phyloP scores from a whole-genome alignment of 805 yeast genomes.

The Pichia deserticola region DNA sequence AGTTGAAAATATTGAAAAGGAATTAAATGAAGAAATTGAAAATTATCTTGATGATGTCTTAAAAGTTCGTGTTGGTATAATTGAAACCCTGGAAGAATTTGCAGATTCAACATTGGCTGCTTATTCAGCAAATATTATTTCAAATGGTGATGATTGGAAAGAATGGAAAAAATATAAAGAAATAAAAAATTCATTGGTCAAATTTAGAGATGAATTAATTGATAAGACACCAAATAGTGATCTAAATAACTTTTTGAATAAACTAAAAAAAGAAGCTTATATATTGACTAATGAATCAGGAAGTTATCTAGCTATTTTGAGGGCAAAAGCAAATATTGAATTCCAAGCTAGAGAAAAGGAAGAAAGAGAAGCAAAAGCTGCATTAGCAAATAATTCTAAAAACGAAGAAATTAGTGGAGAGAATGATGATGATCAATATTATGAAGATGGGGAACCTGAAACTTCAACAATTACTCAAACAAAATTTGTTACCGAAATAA shows the following conservation, averaged over 20 bases:
- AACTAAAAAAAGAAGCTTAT: slow-evolving; percentile 39
- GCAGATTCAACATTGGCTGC: slow-evolving; percentile 60
- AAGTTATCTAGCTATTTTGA: slow-evolving; percentile 47
- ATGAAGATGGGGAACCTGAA: slow-evolving; percentile 5
- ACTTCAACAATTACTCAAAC: slow-evolving; percentile 9
- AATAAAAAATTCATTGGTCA: slow-evolving; percentile 47
- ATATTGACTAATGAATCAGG: slow-evolving; percentile 53
- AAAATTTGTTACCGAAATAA: background rate
- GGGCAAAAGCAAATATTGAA: slow-evolving; percentile 51
- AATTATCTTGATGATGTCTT: slow-evolving; percentile 27
- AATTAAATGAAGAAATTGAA: slow-evolving; percentile 25
- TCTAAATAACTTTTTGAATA: slow-evolving; percentile 25
- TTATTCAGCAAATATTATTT: slow-evolving; percentile 53
- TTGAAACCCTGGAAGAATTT: slow-evolving; percentile 69
- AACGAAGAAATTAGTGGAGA: background rate
- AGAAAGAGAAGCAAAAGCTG: slow-evolving; percentile 24
- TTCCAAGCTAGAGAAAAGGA: slow-evolving; percentile 47
- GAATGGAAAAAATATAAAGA: slow-evolving; percentile 58
- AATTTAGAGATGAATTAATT: slow-evolving; percentile 47
- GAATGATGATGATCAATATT: background rate
- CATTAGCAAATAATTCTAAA: too few relatives aligned
- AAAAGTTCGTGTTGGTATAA: slow-evolving; percentile 34
- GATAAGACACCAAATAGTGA: slow-evolving; percentile 27
- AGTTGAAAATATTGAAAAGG: slow-evolving; percentile 28
- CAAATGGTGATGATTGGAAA: slow-evolving; percentile 36